Conservation (phyloP, 2,329 filamentous ascomycete species). For the Diatrype stigma region DNA sequence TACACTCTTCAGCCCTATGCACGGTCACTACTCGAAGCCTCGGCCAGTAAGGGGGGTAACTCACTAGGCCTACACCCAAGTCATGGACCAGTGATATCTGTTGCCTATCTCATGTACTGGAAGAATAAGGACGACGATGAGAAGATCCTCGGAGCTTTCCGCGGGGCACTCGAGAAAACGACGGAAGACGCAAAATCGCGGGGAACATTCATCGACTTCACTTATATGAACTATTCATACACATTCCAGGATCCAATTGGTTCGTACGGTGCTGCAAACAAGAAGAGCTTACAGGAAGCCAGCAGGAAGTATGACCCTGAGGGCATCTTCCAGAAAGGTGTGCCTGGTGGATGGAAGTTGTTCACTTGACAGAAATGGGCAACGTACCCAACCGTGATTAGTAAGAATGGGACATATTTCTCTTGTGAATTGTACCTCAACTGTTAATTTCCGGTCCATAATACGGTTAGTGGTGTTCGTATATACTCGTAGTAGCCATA, state of each 20-base stretch:
- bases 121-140: constrained; percentile 7
- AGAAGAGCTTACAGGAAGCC: constrained; percentile 8
- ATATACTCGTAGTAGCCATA: too few relatives aligned
- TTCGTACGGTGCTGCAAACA: constrained; percentile 13
- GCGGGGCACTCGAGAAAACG: constrained; percentile 3
- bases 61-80: constrained; percentile 4
- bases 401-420: too few relatives aligned
- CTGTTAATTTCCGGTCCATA: too few relatives aligned
- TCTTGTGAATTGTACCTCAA: too few relatives aligned
- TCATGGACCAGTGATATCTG: constrained; percentile 5
- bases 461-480: too few relatives aligned
- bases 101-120: constrained; percentile 10
- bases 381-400: too few relatives aligned
- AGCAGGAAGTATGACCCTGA: constrained; percentile 22
- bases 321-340: constrained; percentile 20
- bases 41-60: constrained; percentile 7
- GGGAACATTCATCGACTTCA: constrained; percentile 3
- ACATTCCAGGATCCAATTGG: constrained; percentile 11
- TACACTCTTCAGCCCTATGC: constrained; percentile 14
- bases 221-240: constrained; percentile 17
- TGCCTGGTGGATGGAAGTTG: constrained; percentile 18
- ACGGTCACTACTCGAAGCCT: constrained; percentile 2
- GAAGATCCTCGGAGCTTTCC: constrained; percentile 1
- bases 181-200: constrained; percentile 2
- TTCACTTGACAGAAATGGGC: not conserved